phyloP scores from a whole-genome alignment of 495 filamentous ascomycete species.

The Penicillium odoratum region DNA sequence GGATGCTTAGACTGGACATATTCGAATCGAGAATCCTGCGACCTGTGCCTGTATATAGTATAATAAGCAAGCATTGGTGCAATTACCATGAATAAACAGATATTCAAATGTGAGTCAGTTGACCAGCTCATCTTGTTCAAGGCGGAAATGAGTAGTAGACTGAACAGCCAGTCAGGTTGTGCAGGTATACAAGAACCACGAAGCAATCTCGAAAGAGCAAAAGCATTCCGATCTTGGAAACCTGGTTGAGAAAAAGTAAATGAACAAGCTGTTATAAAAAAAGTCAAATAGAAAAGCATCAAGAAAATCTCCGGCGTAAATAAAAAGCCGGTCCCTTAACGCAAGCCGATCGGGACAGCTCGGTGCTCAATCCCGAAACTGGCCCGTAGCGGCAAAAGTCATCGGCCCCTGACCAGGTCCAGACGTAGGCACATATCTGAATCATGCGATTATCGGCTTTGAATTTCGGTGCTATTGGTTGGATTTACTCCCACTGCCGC shows the following conservation, averaged over 20 bases:
- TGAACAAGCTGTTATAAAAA: not conserved
- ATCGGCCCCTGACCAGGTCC: conserved; percentile 1
- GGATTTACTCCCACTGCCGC: not conserved
- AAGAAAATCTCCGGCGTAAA: conserved; percentile 13
- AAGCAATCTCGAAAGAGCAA: not conserved
- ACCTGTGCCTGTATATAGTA: conserved; percentile 14
- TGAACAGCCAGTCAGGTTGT: not conserved
- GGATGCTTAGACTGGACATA: conserved; percentile 7
- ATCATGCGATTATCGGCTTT: conserved; percentile 10
- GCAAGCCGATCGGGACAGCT: conserved; percentile 14
- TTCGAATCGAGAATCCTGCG: conserved; percentile 1
- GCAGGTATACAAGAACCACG: not conserved
- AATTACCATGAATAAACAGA: not conserved
- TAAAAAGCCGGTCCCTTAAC: conserved; percentile 14
- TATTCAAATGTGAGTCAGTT: not conserved
- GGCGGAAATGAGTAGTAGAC: not conserved
- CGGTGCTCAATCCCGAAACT: conserved; percentile 18
- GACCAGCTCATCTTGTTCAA: not conserved
- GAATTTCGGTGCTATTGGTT: not conserved
- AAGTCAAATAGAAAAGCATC: not conserved
- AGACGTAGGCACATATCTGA: not conserved
- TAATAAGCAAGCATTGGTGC: conserved; percentile 3
- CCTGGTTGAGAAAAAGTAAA: not conserved
- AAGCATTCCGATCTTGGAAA: not conserved
- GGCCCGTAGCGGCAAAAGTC: conserved; percentile 10